phyloP scores from a whole-genome alignment of 441 rosid genomes.

The Aquilaria agallochum region DNA sequence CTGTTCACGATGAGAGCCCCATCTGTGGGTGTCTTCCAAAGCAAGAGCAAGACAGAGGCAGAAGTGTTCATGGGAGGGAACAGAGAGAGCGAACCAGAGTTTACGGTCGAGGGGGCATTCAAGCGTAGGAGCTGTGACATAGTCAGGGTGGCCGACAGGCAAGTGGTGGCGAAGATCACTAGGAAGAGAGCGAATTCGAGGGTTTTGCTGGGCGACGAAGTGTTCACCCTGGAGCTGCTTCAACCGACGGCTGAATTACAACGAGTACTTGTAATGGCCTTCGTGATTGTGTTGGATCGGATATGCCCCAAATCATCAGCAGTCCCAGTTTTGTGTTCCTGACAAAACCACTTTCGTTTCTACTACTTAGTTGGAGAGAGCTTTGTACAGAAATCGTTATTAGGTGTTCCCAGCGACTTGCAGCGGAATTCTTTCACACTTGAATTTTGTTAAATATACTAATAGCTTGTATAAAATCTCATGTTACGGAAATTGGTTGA shows the following conservation, averaged over 20 bases:
- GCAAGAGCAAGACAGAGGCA: constrained; percentile 17
- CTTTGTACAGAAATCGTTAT: no score
- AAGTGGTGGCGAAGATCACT: constrained; percentile 27
- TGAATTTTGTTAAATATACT: no score
- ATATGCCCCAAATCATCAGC: constrained; percentile 25
- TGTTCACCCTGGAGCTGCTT: constrained; percentile 35
- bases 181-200: constrained; percentile 39
- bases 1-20: constrained; percentile 42
- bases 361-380: no score
- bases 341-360: neutral
- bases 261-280: constrained; percentile 36
- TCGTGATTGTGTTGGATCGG: constrained; percentile 43
- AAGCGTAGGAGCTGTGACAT: constrained; percentile 33
- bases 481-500: no score
- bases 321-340: constrained; percentile 37
- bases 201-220: constrained; percentile 39
- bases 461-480: no score
- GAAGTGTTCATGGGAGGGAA: constrained; percentile 26
- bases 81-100: constrained; percentile 13
- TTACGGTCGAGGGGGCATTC: constrained; percentile 39
- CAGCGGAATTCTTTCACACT: no score
- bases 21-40: constrained; percentile 13
- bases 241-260: constrained; percentile 28
- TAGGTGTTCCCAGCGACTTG: no score
- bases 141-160: constrained; percentile 16